Base-by-base conservation (phyloP, 495 filamentous ascomycete genomes). In the Trypethelium eluteriae region DNA sequence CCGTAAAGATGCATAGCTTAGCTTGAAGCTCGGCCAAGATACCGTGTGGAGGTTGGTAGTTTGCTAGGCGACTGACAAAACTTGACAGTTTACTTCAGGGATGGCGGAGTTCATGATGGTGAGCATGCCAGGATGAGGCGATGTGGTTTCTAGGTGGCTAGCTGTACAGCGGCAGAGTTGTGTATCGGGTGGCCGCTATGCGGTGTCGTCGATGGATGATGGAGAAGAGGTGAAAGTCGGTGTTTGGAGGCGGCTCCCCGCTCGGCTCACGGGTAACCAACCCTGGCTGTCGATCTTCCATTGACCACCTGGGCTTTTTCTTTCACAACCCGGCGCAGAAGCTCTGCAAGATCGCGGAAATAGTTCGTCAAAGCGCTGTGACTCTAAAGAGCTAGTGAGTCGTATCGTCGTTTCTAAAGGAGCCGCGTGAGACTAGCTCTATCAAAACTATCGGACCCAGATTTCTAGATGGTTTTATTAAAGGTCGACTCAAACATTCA, bases 271-370 rank as follows among this genome's bases (percentile, higher is more conserved):
- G 25, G 25, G 25, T 25, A 25, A 25, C 25, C 25, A 25, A 25
- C 25, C 25, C 25, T 25, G 25, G 25, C 5, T 53, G 49, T 18
- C 49, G 49, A 53, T 53, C 49, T 53, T 18, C 49, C 16, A 53
- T 53, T 53, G 49, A 53, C 49, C 49, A 53, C 49, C 49, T 53
- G 49, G 49, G 49, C 49, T 53, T 53, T 53, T 53, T 53, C 49
- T 25, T 25, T 25, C 25, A 25, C 1, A 25, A 25, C 25, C 25
- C 25, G 25, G 25, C 25, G 25, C 25, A 25, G 25, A 25, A 25
- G 25, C 25, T 25, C 25, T 25, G 25, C 25, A 25, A 25, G 25
- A 25, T 25, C 25, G 25, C 25, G 25, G 25, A 1, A 25, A 25
- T 25, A 25, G 25, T 25, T 25, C 25, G 25, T 25, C 25, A 25